phyloP scores from a whole-genome alignment of 305 asterid genomes.

The Rubia balearica region DNA sequence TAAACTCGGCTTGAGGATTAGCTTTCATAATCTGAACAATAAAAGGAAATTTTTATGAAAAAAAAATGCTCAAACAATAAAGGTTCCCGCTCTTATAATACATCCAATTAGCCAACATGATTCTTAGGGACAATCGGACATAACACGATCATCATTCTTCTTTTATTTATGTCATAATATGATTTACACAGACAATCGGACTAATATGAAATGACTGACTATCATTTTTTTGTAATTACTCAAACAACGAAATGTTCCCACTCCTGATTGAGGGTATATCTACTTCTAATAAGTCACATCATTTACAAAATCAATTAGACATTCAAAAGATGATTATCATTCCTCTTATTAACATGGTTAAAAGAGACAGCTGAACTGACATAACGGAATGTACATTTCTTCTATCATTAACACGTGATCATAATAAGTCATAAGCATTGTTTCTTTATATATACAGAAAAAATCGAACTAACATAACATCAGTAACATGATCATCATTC shows the following conservation, averaged over 20 bases:
- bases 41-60: neutral
- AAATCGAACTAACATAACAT: no score
- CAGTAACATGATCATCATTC: no score
- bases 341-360: no score
- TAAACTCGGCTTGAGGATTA: conserved; percentile 67
- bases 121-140: neutral
- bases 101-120: neutral
- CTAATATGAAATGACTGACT: neutral
- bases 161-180: neutral
- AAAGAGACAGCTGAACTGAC: no score
- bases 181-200: neutral
- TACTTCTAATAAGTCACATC: neutral
- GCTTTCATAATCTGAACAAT: conserved; percentile 52
- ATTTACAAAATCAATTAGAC: no score
- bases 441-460: no score
- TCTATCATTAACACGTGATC: no score
- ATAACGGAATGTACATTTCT: no score
- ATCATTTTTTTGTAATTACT: neutral
- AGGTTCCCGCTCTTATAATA: no score
- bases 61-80: neutral
- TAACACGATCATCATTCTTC: neutral
- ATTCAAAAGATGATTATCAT: no score
- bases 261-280: neutral
- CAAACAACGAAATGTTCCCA: neutral
- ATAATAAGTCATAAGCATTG: no score